phyloP scores from a whole-genome alignment of 345 rosid species.

The Toxicodendron radicans region DNA sequence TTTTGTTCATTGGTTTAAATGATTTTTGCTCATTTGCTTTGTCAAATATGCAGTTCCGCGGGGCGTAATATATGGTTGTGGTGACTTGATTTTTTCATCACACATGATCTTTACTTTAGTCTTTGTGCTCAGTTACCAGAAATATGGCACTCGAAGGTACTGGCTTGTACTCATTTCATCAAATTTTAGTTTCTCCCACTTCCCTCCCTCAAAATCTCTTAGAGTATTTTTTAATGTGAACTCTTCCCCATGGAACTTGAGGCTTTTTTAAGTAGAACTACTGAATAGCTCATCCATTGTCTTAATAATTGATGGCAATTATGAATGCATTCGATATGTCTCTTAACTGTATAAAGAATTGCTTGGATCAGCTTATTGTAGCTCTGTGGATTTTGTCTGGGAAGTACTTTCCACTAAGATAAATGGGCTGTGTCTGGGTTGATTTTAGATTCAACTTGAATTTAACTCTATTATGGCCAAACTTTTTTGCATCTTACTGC shows the following conservation, averaged over 20 bases:
- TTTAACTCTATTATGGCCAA: background rate
- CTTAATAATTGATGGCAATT: background rate
- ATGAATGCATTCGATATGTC: background rate
- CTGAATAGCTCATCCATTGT: background rate
- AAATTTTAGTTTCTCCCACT: background rate
- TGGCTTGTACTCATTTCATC: background rate
- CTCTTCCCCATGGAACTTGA: background rate
- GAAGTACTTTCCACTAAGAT: background rate
- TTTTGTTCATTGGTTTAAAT: background rate
- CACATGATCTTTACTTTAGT: conserved; percentile 97
- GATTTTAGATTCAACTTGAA: background rate
- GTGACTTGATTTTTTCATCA: conserved; percentile 97
- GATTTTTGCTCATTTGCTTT: conserved; percentile 29
- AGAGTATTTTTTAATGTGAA: background rate
- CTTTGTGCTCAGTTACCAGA: conserved; percentile 91
- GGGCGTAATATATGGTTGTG: conserved; percentile 90
- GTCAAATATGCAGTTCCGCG: conserved; percentile 71
- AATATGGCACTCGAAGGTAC: conserved; percentile 92
- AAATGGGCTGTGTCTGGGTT: background rate
- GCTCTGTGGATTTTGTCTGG: background rate
- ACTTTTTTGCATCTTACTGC: background rate
- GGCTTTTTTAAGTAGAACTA: background rate
- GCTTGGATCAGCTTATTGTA: background rate
- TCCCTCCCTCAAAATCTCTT: background rate
- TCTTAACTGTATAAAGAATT: background rate